Conservation (phyloP, 345 rosid species). For the Brassica incana region DNA sequence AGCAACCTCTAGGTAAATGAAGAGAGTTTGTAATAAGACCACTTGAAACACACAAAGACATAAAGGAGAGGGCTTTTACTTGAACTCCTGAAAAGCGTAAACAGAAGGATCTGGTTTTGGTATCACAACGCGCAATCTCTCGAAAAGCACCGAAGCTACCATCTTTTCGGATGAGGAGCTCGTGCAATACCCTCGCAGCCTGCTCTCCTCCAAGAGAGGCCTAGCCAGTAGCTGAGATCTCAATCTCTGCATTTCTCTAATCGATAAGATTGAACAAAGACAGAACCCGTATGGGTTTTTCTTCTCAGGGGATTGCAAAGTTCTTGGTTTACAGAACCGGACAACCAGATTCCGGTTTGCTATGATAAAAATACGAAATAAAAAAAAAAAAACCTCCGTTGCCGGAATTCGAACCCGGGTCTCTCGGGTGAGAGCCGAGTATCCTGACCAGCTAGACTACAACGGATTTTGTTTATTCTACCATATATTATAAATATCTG, state of each 20-base stretch:
- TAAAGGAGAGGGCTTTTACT: conserved; percentile 50
- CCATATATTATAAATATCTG: neutral
- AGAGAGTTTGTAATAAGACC: neutral
- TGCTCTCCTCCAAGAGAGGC: conserved; percentile 33
- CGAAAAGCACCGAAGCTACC: conserved; percentile 90
- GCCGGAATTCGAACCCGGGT: conserved; percentile 33
- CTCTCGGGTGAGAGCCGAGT: conserved; percentile 75
- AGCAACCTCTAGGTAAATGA: neutral
- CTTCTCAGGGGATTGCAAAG: neutral
- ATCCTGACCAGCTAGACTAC: conserved; percentile 64
- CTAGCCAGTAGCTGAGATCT: conserved; percentile 38
- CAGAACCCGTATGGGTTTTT: neutral
- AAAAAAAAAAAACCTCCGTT: neutral
- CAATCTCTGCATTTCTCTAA: conserved; percentile 49
- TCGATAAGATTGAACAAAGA: neutral
- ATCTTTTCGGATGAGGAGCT: conserved; percentile 57
- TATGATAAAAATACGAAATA: neutral
- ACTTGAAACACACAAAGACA: neutral
- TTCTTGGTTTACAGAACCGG: neutral
- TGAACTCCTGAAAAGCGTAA: conserved; percentile 91
- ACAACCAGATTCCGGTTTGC: conserved; percentile 2
- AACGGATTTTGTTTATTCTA: neutral
- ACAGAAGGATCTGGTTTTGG: conserved; percentile 89
- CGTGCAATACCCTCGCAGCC: conserved; percentile 53
- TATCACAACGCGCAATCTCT: conserved; percentile 86